phyloP scores from a whole-genome alignment of 257 asterid species.

The Ajuga chamaepitys region DNA sequence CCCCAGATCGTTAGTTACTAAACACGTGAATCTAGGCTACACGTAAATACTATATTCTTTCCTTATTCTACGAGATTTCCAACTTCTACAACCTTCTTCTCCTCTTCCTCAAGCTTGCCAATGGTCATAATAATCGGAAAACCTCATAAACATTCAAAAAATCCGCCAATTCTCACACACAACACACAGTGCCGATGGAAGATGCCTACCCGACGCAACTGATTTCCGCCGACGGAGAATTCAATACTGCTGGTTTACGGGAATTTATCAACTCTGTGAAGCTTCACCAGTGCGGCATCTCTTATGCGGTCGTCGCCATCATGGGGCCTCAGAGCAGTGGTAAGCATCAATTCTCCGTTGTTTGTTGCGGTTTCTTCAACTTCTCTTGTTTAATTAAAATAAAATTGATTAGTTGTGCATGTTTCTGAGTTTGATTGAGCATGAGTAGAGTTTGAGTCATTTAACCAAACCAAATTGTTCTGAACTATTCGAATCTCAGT shows the following conservation, averaged over 20 bases:
- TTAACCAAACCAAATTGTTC: no score
- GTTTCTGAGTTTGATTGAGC: background rate
- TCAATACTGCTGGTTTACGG: conserved; percentile 28
- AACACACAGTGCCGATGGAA: conserved; percentile 1
- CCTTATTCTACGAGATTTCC: background rate
- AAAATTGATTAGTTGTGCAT: no score
- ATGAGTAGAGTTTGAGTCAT: no score
- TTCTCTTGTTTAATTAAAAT: background rate
- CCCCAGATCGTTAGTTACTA: no score
- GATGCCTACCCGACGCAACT: conserved; percentile 32
- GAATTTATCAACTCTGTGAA: conserved; percentile 25
- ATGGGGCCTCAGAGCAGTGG: conserved; percentile 41
- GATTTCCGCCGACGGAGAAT: conserved; percentile 35
- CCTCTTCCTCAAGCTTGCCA: background rate
- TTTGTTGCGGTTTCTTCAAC: background rate
- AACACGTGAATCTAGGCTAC: background rate
- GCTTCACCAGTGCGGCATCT: conserved; percentile 25
- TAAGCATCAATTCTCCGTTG: conserved; percentile 2
- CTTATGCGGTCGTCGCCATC: conserved; percentile 28
- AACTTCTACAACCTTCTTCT: conserved; percentile 9
- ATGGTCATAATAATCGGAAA: background rate
- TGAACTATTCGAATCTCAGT: no score
- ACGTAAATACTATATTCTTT: conserved; percentile 7
- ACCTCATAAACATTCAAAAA: no score
- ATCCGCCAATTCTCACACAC: no score